These are phyloP conservation scores for Hypholoma sublateritium DNA, from an alignment of 768 basidiomycete genomes.

Conservation along the genomic window DNA sequence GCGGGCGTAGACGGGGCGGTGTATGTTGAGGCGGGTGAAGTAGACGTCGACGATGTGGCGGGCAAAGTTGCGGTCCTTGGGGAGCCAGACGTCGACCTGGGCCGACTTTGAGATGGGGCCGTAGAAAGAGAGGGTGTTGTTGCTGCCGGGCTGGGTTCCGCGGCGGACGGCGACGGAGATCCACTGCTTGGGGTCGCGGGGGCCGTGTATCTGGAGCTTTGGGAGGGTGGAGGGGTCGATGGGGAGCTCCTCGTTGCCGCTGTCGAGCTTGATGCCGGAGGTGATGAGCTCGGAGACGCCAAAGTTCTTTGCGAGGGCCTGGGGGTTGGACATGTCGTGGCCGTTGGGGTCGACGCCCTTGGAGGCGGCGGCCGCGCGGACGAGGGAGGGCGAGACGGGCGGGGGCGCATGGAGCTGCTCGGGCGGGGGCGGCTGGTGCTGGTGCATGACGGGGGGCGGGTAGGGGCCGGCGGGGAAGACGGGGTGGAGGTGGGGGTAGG, in stretches of 20 bases:
- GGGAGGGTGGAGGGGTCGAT: conserved; percentile 73
- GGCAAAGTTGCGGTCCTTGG: conserved; percentile 72
- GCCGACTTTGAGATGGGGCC: conserved; percentile 28
- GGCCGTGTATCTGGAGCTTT: conserved; percentile 48
- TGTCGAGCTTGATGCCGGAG: conserved; percentile 55
- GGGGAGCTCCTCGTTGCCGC: conserved; percentile 72
- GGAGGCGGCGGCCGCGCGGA: conserved; percentile 34
- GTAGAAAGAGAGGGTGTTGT: conserved; percentile 35
- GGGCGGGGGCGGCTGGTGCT: conserved; percentile 27
- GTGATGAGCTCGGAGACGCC: conserved; percentile 76
- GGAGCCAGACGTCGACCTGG: conserved; percentile 63
- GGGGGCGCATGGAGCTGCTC: conserved; percentile 3
- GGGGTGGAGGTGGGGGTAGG: conserved; percentile 62
- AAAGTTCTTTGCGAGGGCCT: conserved; percentile 75
- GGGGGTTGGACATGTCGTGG: conserved; percentile 75
- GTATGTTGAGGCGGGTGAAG: conserved; percentile 74
- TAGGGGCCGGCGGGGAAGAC: conserved; percentile 45
- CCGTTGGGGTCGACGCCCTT: conserved; percentile 80
- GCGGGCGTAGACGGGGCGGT: conserved; percentile 75
- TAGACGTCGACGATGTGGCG: conserved; percentile 65
- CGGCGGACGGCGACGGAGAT: conserved; percentile 51
- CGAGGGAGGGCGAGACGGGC: conserved; percentile 22
- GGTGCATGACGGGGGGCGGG: conserved; percentile 33
- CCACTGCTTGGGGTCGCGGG: conserved; percentile 67
- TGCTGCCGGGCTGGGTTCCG: conserved; percentile 34